Conservation (phyloP, 768 basidiomycete genomes). For the Boletus subparvulus region DNA sequence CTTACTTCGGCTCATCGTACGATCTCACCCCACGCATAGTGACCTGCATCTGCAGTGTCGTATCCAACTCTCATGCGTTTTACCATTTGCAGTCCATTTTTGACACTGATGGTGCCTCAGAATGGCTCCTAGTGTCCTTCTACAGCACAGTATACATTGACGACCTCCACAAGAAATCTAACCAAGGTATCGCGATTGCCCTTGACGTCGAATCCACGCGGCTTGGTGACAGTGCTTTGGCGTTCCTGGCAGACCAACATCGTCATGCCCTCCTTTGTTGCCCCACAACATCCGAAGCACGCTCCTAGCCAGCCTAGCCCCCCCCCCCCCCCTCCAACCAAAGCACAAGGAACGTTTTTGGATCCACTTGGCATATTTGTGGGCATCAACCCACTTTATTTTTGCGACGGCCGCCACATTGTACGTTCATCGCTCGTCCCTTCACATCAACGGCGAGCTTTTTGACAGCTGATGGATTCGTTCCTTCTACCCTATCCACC, state of each 20-base stretch:
- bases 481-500: constrained; percentile 1
- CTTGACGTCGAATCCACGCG: constrained; percentile 73
- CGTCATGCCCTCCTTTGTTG: constrained; percentile 65
- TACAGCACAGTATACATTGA: constrained; percentile 87
- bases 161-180: constrained; percentile 49
- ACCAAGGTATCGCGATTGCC: constrained; percentile 29
- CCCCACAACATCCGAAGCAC: constrained; percentile 15
- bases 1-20: constrained; percentile 46
- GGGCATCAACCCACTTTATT: constrained; percentile 74
- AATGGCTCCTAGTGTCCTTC: constrained; percentile 92
- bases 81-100: background rate
- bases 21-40: constrained; percentile 9
- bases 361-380: constrained; percentile 66
- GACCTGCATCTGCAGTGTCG: constrained; percentile 50
- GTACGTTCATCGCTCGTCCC: constrained; percentile 47
- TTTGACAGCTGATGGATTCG: constrained; percentile 11
- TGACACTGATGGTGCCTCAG: constrained; percentile 36
- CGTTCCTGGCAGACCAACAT: constrained; percentile 67
- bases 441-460: constrained; percentile 13
- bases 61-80: constrained; percentile 77
- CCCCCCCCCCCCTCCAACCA: constrained; percentile 16
- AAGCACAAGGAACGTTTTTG: constrained; percentile 41
- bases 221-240: constrained; percentile 72
- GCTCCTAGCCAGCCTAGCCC: too few species aligned
- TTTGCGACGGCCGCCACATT: constrained; percentile 75